phyloP scores from a whole-genome alignment of 768 basidiomycete genomes.

The Nidula microcarpa region DNA sequence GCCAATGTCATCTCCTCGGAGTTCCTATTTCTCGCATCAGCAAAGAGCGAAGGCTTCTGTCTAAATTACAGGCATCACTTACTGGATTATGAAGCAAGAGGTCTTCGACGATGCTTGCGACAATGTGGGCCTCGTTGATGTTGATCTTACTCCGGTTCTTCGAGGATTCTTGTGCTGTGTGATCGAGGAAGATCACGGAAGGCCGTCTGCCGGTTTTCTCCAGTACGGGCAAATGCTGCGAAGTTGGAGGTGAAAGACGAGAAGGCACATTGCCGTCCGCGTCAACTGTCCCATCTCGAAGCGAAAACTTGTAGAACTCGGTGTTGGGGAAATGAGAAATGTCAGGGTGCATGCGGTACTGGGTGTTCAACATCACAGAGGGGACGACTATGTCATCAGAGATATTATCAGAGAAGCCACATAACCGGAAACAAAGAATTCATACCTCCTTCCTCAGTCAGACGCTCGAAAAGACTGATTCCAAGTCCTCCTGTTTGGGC shows the following conservation, averaged over 20 bases:
- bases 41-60: slow-evolving; percentile 1
- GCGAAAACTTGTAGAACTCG: slow-evolving; percentile 73
- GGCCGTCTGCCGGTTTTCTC: slow-evolving; percentile 38
- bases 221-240: slow-evolving; percentile 42
- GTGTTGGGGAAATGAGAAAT: slow-evolving; percentile 84
- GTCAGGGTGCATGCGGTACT: slow-evolving; percentile 93
- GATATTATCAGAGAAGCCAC: background rate
- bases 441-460: slow-evolving; percentile 81
- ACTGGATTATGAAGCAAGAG: slow-evolving; percentile 73
- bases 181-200: slow-evolving; percentile 81
- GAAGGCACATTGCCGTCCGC: slow-evolving; percentile 40
- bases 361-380: slow-evolving; percentile 88
- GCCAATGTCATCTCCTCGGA: slow-evolving; percentile 78
- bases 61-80: slow-evolving; percentile 19
- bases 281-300: slow-evolving; percentile 78
- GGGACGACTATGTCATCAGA: slow-evolving; percentile 58
- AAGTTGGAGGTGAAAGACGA: slow-evolving; percentile 59
- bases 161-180: slow-evolving; percentile 62
- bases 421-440: slow-evolving; percentile 7
- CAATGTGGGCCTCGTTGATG: slow-evolving; percentile 71
- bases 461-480: slow-evolving; percentile 82
- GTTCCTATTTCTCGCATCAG: slow-evolving; percentile 29
- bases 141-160: slow-evolving; percentile 78
- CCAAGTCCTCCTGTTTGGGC: slow-evolving; percentile 73
- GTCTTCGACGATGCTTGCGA: slow-evolving; percentile 80